These are phyloP conservation scores for Somion occarium DNA, from an alignment of 1,284 basidiomycete genomes.

Conservation along the genomic window DNA sequence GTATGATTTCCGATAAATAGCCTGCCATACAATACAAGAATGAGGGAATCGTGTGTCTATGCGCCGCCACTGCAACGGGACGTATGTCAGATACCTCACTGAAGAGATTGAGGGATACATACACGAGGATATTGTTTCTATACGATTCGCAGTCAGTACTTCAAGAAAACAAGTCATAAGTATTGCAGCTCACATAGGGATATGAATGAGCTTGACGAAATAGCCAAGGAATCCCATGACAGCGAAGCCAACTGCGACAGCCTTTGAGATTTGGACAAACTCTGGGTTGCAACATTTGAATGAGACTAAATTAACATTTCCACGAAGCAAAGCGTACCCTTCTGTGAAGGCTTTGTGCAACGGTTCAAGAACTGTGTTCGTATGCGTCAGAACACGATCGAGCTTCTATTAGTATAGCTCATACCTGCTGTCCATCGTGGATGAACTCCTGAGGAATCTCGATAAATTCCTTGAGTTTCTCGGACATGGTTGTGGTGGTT, in stretches of 20 bases:
- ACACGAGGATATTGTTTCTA: constrained; percentile 95
- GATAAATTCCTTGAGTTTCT: constrained; percentile 86
- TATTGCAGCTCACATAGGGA: constrained; percentile 76
- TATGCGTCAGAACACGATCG: constrained; percentile 9
- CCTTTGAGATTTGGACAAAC: constrained; percentile 88
- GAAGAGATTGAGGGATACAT: constrained; percentile 35
- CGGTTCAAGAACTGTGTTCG: constrained; percentile 88
- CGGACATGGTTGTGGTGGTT: constrained; percentile 60
- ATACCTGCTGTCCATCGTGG: constrained; percentile 89
- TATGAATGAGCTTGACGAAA: constrained; percentile 94
- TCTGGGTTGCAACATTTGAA: constrained; percentile 48
- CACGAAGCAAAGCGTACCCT: constrained; percentile 50
- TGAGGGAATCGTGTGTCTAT: constrained; percentile 25
- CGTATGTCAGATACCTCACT: constrained; percentile 3
- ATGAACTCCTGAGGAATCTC: constrained; percentile 92
- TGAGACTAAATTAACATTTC: not conserved
- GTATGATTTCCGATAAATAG: not conserved
- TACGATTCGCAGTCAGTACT: constrained; percentile 20
- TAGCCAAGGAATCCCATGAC: constrained; percentile 99
- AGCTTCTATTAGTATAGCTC: not conserved
- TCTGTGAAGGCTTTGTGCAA: constrained; percentile 96
- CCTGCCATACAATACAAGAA: not conserved
- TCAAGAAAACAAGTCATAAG: constrained; percentile 1
- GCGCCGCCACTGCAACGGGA: constrained; percentile 65
- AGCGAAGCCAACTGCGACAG: constrained; percentile 90